Percentiles rank a stretch among this genome's conserved stretches.
These are phyloP conservation scores for Diaporthe citri DNA, from an alignment of 2,329 filamentous ascomycete species.

Conservation along the genomic window DNA sequence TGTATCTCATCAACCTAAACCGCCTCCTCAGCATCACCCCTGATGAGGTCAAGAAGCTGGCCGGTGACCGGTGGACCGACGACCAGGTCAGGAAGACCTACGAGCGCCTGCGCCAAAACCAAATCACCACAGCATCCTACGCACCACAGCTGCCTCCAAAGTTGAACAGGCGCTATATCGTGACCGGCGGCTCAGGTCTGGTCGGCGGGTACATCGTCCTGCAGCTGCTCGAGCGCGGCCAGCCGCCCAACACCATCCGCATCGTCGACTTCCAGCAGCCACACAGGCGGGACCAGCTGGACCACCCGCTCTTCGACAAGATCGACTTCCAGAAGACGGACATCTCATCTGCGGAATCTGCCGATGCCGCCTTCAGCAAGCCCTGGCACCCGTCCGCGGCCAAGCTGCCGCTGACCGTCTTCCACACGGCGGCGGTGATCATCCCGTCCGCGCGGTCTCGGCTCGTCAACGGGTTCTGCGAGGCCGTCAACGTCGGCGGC, in stretches of 20 bases:
- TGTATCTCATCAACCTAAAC: slow-evolving; percentile 48
- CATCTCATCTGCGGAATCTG: slow-evolving; percentile 60
- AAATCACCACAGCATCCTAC: slow-evolving; percentile 46
- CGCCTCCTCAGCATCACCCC: slow-evolving; percentile 48
- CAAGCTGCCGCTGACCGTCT: slow-evolving; percentile 65
- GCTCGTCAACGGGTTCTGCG: slow-evolving; percentile 53
- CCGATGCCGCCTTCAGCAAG: slow-evolving; percentile 59
- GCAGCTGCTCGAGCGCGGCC: slow-evolving; percentile 66
- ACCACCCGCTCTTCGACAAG: slow-evolving; percentile 46
- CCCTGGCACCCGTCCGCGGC: slow-evolving; percentile 59
- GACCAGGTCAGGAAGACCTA: slow-evolving; percentile 49
- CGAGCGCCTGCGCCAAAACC: slow-evolving; percentile 46
- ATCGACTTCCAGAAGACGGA: slow-evolving; percentile 63
- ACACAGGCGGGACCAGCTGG: slow-evolving; percentile 56
- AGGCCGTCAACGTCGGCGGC: slow-evolving; percentile 61
- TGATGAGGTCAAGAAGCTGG: slow-evolving; percentile 44
- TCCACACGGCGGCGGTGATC: slow-evolving; percentile 65
- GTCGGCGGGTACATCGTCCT: slow-evolving; percentile 67
- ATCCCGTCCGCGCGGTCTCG: slow-evolving; percentile 56
- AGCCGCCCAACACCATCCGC: slow-evolving; percentile 63
- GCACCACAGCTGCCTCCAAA: slow-evolving; percentile 49
- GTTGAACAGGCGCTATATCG: slow-evolving; percentile 52
- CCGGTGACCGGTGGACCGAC: slow-evolving; percentile 50
- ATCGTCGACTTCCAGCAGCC: slow-evolving; percentile 64
- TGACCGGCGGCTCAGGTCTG: slow-evolving; percentile 61